These are phyloP conservation scores for Pythium phragmitis DNA, from an alignment of 352 stramenopile species.

Conservation along the genomic window DNA sequence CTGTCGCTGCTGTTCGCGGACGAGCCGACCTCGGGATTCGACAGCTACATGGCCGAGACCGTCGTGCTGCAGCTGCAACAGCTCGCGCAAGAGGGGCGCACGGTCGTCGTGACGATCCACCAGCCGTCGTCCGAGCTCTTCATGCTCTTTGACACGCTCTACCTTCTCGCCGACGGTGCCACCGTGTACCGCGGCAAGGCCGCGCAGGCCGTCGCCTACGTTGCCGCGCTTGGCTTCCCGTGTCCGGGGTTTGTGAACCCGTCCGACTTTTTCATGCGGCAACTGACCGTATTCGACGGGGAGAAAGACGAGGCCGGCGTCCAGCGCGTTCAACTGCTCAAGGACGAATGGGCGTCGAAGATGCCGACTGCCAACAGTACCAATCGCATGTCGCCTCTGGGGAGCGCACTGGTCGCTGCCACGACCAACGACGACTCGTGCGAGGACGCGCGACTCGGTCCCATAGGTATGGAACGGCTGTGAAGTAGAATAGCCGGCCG, in stretches of 20 bases:
- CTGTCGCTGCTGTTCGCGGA: conserved; percentile 85
- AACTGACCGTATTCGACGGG: conserved; percentile 35
- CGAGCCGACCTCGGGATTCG: conserved; percentile 70
- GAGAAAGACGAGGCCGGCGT: conserved; percentile 4
- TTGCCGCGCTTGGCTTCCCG: conserved; percentile 41
- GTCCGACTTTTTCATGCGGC: conserved; percentile 64
- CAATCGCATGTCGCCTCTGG: not conserved
- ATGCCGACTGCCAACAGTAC: conserved; percentile 4
- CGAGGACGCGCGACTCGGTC: not conserved
- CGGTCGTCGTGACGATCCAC: conserved; percentile 76
- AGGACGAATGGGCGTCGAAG: conserved; percentile 15
- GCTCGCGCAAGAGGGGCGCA: conserved; percentile 76
- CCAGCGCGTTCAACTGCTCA: conserved; percentile 23
- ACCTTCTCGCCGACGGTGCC: conserved; percentile 44
- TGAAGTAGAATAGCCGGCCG: too few species aligned
- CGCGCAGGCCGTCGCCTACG: conserved; percentile 45
- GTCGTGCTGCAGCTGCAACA: conserved; percentile 54
- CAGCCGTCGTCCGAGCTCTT: conserved; percentile 71
- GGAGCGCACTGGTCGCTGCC: not conserved
- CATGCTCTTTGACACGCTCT: conserved; percentile 54
- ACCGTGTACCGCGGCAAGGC: conserved; percentile 64
- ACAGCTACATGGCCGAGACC: conserved; percentile 56
- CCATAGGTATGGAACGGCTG: not conserved
- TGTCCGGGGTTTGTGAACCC: conserved; percentile 62
- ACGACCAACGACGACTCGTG: not conserved